Evolutionary conservation across 2,329 filamentous ascomycete genomes (phyloP), one percentile per base, ranked within the genome.

Genomic region (Penicillium sp.): DNA sequence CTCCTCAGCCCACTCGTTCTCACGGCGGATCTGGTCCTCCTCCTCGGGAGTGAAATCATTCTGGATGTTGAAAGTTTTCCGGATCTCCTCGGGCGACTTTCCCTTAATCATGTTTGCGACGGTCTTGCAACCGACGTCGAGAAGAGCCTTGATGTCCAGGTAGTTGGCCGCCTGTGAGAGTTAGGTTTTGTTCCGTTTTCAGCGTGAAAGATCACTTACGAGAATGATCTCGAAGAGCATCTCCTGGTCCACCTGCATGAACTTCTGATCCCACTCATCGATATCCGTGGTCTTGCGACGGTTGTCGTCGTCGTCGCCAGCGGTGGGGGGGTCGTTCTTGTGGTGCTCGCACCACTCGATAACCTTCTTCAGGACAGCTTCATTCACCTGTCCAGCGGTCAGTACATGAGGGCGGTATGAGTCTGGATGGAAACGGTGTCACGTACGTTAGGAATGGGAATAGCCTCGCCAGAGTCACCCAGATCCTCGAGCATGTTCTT

Each of bases 101-200:
- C 94, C 94, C 88, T 99, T 99, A 81, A 99, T 99, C 94, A 99
- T 99, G 78, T 99, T 99, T 56, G 94, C 94, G 14, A 99, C 94
- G 0, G 94, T 99, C 84, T 99, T 99, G 85, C 94, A 99, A 56
- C 94, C 94, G 54, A 97, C 92, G 61, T 99, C 94, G 25, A 99
- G 87, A 1, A 99, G 88, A 1, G 91, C 88, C 83, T 97, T 99
- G 80, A 99, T 99, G 63, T 99, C 94, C 54, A 99, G 87, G 74
- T 97, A 99, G 81, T 99, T 99, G 66, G 92, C 90, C 3, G 94
- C 94, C 89, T 94, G 61, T 48, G 46, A 22, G 9, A 30, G 2
- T 9, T 14, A 27, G 22, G 36, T n/a, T 25, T 20, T 31, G 44
- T 56, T 24, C 20, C 20, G 39, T 25, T 24, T 41, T 24, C 39